These are phyloP conservation scores for Raffaelea albimanens DNA, from an alignment of 2,329 filamentous ascomycete genomes.

Conservation along the genomic window DNA sequence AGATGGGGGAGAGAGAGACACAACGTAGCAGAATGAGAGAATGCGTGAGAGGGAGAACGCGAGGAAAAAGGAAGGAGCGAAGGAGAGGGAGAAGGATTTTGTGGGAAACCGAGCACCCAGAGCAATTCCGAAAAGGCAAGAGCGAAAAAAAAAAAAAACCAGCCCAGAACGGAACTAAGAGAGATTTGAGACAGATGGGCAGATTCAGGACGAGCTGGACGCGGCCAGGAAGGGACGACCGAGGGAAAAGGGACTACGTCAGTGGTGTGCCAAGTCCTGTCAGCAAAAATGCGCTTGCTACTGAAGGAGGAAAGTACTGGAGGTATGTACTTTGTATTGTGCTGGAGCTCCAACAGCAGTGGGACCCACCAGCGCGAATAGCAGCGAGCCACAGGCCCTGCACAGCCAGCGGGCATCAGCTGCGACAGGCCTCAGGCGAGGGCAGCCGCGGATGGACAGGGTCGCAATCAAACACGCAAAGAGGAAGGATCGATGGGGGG, in stretches of 20 bases:
- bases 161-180: neutral
- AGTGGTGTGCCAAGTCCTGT: neutral
- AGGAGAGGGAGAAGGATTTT: too few species aligned
- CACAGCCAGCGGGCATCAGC: neutral
- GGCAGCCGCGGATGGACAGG: neutral
- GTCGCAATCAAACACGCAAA: neutral
- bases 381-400: neutral
- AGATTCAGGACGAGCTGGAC: neutral
- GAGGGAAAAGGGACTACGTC: neutral
- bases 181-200: neutral
- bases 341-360: neutral
- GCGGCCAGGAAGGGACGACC: neutral
- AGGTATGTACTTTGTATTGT: too few species aligned
- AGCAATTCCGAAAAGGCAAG: neutral
- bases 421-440: neutral
- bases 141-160: neutral
- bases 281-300: neutral
- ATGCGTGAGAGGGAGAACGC: too few species aligned
- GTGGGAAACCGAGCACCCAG: too few species aligned
- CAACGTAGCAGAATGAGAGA: too few species aligned
- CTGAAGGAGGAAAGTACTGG: neutral
- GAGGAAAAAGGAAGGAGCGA: too few species aligned
- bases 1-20: too few species aligned
- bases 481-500: too few species aligned
- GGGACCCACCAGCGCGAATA: neutral